Evolutionary conservation across 106 monocot species (phyloP), one percentile per base, ranked within the genome.

Genomic region (Xerophyta viscosa): DNA sequence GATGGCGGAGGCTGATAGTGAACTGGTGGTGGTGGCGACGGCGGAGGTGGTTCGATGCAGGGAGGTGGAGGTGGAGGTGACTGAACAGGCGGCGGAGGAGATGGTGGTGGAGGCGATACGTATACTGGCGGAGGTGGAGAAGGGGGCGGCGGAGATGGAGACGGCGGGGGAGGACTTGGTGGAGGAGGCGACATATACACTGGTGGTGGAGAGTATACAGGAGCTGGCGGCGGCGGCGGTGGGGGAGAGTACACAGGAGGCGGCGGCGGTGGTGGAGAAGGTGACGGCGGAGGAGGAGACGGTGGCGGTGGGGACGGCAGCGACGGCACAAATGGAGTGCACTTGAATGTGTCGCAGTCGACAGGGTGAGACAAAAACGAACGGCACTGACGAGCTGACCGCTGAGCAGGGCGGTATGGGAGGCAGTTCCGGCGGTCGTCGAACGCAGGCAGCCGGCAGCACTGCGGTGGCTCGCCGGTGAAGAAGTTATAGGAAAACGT

Each of bases 401-500:
- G 24, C 62, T 70, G 69, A 3, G 15, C 26, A 6, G 62, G 70
- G 41, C 70, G 33, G 12, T 48, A 61, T 3, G 70, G 62, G 19
- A 70, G 20, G 27, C 70, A 70, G 62, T 70, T 70, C 46, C 62
- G 31, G 18, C 41, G 17, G 11, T 70, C 70, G 14, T 63, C 56
- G 21, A 62, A 56, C 11, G 27, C 19, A 31, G 62, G 62, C 21
- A 70, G 37, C 22, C 24, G 27, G n/a, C 55, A 24, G 31, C 70
- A 70, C 27, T 19, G 27, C 39, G 62, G 70, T 26, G 70, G 62
- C 47, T 70, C 70, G 0, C 48, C 62, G 3, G 62, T 63, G 56
- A 70, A 70, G 56, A 70, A 70, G 18, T 70, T 70, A 22, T 62
- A 70, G 3, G 70, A 62, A 20, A 18, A 70, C 1, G 70, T 70